These are phyloP conservation scores for Beauveria caledonica DNA, from an alignment of 2,329 filamentous ascomycete species.

Conservation along the genomic window DNA sequence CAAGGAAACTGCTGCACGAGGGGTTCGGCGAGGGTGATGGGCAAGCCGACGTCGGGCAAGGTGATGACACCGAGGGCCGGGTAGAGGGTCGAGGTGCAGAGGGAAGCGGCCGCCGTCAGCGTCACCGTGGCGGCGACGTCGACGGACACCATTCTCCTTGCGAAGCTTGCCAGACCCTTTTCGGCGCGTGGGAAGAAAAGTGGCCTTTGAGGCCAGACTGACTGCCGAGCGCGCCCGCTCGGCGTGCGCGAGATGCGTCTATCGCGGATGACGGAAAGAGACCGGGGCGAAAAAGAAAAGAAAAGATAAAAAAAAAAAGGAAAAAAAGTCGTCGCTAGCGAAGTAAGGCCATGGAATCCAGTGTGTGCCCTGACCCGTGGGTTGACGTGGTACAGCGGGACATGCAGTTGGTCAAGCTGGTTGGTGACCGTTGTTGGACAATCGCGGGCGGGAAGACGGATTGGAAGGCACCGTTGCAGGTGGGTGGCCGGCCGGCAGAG, in stretches of 20 bases:
- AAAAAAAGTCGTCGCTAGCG: not conserved
- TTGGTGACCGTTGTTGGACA: not conserved
- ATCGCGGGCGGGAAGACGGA: not conserved
- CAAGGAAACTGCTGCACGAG: slow-evolving; percentile 43
- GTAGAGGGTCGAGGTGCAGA: slow-evolving; percentile 35
- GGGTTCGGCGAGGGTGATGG: slow-evolving; percentile 50
- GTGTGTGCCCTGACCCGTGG: not conserved
- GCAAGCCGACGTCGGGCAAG: slow-evolving; percentile 39
- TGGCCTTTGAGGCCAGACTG: no score
- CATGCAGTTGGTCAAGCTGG: not conserved
- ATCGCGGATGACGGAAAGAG: not conserved
- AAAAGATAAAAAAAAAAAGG: no score
- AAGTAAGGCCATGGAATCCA: not conserved
- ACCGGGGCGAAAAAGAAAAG: not conserved
- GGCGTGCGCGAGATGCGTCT: not conserved
- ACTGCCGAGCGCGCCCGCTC: no score
- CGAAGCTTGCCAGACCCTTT: not conserved
- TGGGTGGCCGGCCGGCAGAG: not conserved
- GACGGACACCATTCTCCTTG: slow-evolving; percentile 5
- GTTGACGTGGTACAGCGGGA: not conserved
- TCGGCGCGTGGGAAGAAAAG: no score
- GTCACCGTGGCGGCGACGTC: slow-evolving; percentile 16
- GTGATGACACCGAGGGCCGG: slow-evolving; percentile 39
- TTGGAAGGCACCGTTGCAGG: not conserved
- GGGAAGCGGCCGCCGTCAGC: slow-evolving; percentile 22